phyloP scores from a whole-genome alignment of 148 eudicot species.

The Cornus florida region DNA sequence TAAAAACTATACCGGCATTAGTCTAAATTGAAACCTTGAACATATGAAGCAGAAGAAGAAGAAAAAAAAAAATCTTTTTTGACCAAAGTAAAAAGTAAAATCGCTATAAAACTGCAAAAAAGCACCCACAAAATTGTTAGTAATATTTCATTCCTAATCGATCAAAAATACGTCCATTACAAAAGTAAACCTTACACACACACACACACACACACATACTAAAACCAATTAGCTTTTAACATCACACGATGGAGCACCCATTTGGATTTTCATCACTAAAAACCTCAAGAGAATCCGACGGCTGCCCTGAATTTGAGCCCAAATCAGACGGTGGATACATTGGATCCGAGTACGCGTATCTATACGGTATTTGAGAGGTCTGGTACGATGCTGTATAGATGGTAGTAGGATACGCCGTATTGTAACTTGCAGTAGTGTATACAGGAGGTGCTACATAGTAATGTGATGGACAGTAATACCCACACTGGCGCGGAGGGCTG shows the following conservation, averaged over 20 bases:
- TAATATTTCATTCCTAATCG: too few species aligned
- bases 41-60: too few species aligned
- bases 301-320: conserved; percentile 28
- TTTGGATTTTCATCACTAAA: conserved; percentile 93
- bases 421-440: conserved; percentile 58
- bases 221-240: too few species aligned
- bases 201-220: too few species aligned
- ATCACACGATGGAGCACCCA: conserved; percentile 67
- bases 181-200: too few species aligned
- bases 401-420: conserved; percentile 58
- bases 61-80: too few species aligned
- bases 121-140: too few species aligned
- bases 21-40: too few species aligned
- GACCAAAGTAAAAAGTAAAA: too few species aligned
- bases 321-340: conserved; percentile 35
- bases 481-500: conserved; percentile 37
- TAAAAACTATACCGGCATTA: too few species aligned
- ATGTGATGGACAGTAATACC: conserved; percentile 30
- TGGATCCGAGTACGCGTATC: conserved; percentile 37
- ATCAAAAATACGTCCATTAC: too few species aligned
- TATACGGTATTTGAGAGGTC: conserved; percentile 41
- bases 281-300: conserved; percentile 71
- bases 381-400: conserved; percentile 67
- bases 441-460: conserved; percentile 39
- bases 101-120: too few species aligned